phyloP scores from a whole-genome alignment of 2,329 filamentous ascomycete species.

The Parascedosporium putredinis region DNA sequence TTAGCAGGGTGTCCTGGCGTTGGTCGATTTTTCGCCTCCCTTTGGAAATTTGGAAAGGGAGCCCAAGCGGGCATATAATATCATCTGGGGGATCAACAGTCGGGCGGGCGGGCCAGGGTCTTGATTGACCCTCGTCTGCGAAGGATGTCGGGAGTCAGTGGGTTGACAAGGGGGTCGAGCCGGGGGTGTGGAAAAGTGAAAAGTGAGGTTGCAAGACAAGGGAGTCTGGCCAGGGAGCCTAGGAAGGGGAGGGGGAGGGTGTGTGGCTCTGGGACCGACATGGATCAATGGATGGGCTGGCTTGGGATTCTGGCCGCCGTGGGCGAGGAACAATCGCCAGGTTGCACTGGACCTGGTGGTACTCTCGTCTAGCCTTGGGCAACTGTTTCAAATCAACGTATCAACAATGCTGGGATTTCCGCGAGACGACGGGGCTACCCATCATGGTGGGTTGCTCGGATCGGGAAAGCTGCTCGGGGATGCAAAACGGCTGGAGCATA shows the following conservation, averaged over 20 bases:
- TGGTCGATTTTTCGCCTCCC: background rate
- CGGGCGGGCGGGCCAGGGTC: background rate
- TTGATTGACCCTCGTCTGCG: background rate
- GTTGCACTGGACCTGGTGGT: background rate
- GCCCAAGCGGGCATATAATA: conserved; percentile 5
- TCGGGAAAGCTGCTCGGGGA: conserved; percentile 2
- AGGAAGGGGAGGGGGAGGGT: conserved; percentile 8
- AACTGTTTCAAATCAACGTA: conserved; percentile 17
- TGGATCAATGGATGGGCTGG: background rate
- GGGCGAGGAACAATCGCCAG: background rate
- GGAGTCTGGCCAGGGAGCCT: too few species aligned
- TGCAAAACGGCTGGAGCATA: background rate
- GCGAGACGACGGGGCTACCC: conserved; percentile 13
- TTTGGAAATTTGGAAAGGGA: background rate
- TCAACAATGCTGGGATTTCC: conserved; percentile 17
- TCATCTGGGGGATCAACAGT: conserved; percentile 11
- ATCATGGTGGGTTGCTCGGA: conserved; percentile 13
- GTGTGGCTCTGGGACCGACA: too few species aligned
- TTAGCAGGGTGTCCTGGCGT: background rate
- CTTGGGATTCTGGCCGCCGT: background rate
- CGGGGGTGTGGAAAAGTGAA: conserved; percentile 7
- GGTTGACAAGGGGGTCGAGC: conserved; percentile 8
- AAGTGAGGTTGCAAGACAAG: background rate
- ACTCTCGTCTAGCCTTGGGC: conserved; percentile 5
- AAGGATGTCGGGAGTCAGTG: conserved; percentile 7